Evolutionary conservation across 2,329 filamentous ascomycete species (phyloP), one percentile per base, ranked within the genome.

Genomic region (Trichoderma semiorbis): DNA sequence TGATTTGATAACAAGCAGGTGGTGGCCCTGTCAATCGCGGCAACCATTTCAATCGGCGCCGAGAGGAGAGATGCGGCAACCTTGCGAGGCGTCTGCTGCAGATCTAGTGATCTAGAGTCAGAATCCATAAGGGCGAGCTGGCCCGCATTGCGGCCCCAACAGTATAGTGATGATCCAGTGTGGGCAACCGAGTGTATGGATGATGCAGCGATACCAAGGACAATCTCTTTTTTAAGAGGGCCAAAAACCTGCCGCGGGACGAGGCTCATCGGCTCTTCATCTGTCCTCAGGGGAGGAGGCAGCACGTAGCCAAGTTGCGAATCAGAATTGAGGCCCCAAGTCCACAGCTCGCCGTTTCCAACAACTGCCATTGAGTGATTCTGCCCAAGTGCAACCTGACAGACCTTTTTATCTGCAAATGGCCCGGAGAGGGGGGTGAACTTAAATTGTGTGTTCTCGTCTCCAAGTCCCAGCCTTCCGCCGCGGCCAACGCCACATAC

Each of bases 61-160:
- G 87, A 87, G 16, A 83, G 71, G 1, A 97, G 85, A 0, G 94
- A 96, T 0, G 94, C 93, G 0, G 94, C 95, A 57, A 99, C 95
- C 78, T 92, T 95, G 61, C 96, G 89, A 28, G 96, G 96, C 0
- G 89, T 90, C 24, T 88, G 83, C 78, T 98, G 96, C n/a, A 92
- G 84, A 75, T 96, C 93, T 6, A 98, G 87, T 0, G 94, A 98
- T 60, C 95, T 90, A 30, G 96, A 97, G 81, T 98, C 95, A 0
- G 96, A 95, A 79, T 98, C 96, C 83, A 98, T 94, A 68, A 99
- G 87, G 6, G 94, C 96, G 61, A 99, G 87, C 80, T 99, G 96
- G 2, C 96, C 96, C 76, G 94, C 90, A 77, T 98, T 99, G 77
- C 96, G 97, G 26, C 96, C 96, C 86, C 97, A 99, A 2, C 94